Evolutionary conservation across 805 yeast genomes (phyloP), one percentile per base, ranked within the genome.

Genomic region (Candida peoriensis): DNA sequence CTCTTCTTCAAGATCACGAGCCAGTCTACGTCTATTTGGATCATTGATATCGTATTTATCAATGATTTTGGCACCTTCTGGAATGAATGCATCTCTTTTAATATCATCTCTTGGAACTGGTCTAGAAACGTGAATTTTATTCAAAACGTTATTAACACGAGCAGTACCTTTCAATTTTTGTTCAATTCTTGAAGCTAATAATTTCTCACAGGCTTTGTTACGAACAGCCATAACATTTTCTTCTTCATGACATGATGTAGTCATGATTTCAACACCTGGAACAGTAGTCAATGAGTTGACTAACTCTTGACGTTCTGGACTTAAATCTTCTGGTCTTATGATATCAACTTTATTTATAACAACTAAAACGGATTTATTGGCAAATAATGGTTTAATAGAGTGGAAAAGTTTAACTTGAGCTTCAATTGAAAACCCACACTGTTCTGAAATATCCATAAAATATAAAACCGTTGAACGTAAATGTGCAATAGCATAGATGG

Each of bases 371-470:
- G 95, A 80, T 66, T 93, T 93, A 72, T 93, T 93, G 48, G 97
- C 96, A 55, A 93, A 93, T 55, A 93, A 72, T 26, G 97, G 98
- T 67, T 93, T 93, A 66, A 93, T 90, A 28, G 95, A 84, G 63
- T 93, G 94, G 78, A 89, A 93, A 45, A 93, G 73, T 68, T 90
- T 87, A 48, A 93, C 97, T 70, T 93, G 99, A 37, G 89, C 96
- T 68, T 89, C 97, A 47, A 93, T 78, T 16, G 95, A 79, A 70
- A 90, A 93, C 32, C 99, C 99, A 77, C 99, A 93, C 74, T 90
- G 97, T 70, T 93, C 99, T 22, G 96, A 85, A 50, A 90, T 73
- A 72, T 93, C 99, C 98, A 93, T 93, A 59, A 93, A 93, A 68
- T 93, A 93, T 56, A 93, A 66, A 29, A 93, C 96, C 62, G 97